A percentile compares a stretch with the other conserved stretches of the same genome.
These are phyloP conservation scores for Mycogone perniciosa DNA, from an alignment of 2,329 filamentous ascomycete genomes.

Conservation along the genomic window DNA sequence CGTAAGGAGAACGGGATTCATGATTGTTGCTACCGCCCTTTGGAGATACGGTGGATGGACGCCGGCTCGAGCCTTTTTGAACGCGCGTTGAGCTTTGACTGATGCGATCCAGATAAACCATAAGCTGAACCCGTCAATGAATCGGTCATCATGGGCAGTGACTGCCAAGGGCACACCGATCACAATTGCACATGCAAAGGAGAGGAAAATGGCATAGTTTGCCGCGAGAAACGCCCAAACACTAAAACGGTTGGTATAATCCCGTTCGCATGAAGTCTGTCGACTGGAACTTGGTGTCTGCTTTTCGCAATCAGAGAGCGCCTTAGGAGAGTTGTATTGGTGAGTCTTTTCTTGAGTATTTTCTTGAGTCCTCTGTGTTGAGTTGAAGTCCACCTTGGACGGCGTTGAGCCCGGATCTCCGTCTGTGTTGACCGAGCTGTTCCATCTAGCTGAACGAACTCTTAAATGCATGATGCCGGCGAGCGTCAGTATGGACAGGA, in stretches of 20 bases:
- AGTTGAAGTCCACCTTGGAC: neutral
- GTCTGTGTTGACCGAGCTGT: constrained; percentile 1
- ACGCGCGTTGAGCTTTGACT: constrained; percentile 30
- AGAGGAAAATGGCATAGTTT: constrained; percentile 24
- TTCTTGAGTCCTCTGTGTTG: neutral
- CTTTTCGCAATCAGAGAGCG: constrained; percentile 3
- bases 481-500: constrained; percentile 17
- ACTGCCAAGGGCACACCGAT: constrained; percentile 38
- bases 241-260: neutral
- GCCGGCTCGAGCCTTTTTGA: constrained; percentile 22
- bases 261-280: neutral
- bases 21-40: constrained; percentile 31
- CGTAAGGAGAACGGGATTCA: constrained; percentile 44
- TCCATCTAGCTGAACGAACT: neutral
- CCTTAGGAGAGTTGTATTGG: neutral
- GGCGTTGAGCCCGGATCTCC: neutral
- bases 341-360: neutral
- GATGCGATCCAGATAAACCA: constrained; percentile 44
- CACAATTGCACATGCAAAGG: constrained; percentile 26
- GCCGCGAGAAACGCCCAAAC: constrained; percentile 10
- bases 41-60: constrained; percentile 16
- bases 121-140: constrained; percentile 41
- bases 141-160: constrained; percentile 26
- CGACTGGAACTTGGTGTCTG: neutral
- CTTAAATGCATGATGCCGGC: neutral